Percentiles rank a stretch among this genome's conserved stretches.
Conservation (phyloP, 129 eudicot species). For the Flaveria sonorensis region DNA sequence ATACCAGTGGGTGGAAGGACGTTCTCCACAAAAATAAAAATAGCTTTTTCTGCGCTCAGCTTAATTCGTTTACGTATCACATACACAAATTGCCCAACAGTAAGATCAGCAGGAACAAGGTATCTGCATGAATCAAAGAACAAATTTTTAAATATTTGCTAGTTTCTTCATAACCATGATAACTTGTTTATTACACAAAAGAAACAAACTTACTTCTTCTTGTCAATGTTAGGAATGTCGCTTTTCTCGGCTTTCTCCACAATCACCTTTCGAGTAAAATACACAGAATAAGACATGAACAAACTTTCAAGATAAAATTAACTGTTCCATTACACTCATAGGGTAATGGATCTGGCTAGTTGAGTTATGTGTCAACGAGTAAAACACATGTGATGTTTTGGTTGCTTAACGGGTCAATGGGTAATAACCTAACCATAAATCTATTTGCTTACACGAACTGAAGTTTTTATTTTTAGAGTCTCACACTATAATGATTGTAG, state of each 20-base stretch:
- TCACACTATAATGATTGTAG: no score
- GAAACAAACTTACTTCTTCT: conserved; percentile 56
- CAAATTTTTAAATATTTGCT: not conserved
- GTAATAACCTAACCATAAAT: not conserved
- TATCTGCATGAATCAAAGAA: conserved; percentile 44
- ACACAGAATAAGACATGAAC: conserved; percentile 12
- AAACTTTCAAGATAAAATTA: conserved; percentile 10
- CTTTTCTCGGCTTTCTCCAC: conserved; percentile 77
- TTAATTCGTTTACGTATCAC: conserved; percentile 75
- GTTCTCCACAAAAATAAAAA: conserved; percentile 68
- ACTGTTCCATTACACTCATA: not conserved
- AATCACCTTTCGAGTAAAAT: conserved; percentile 50
- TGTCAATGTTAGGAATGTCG: conserved; percentile 70
- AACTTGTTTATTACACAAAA: not conserved
- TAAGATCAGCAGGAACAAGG: conserved; percentile 73
- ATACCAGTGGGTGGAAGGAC: conserved; percentile 80
- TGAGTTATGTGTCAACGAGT: not conserved
- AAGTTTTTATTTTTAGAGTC: no score
- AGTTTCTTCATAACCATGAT: not conserved
- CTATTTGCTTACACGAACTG: no score
- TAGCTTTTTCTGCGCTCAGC: conserved; percentile 72
- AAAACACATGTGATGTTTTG: no score
- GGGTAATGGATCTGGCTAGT: not conserved
- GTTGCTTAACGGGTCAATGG: not conserved
- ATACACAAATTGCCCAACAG: conserved; percentile 78